Evolutionary conservation across 495 filamentous ascomycete genomes (phyloP).

Genomic region (Xylaria sp.): DNA sequence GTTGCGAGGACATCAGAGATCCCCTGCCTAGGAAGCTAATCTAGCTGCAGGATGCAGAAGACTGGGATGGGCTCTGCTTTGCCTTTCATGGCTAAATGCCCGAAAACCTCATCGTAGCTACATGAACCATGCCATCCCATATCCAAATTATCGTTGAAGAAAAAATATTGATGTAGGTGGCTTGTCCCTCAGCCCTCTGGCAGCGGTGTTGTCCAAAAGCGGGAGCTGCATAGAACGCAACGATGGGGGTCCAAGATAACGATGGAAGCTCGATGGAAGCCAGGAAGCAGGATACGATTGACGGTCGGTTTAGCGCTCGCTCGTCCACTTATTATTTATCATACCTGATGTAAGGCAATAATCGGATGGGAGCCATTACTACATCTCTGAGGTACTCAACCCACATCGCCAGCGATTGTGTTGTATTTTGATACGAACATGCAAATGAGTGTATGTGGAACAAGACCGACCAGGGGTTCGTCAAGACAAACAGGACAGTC

Average conservation of each 20-base stretch:
- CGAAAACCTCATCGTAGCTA: conserved; percentile 11
- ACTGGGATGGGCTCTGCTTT: conserved; percentile 20
- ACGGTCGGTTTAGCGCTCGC: background rate
- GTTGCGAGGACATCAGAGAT: background rate
- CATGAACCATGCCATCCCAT: conserved; percentile 18
- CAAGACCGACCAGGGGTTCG: background rate
- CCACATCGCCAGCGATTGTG: background rate
- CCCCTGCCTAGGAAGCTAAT: conserved; percentile 19
- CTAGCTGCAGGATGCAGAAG: conserved; percentile 24
- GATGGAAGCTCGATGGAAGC: conserved; percentile 43
- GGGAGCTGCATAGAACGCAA: conserved; percentile 44
- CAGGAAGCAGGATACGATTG: conserved; percentile 19
- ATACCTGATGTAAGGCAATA: background rate
- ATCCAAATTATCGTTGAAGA: background rate
- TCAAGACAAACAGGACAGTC: conserved; percentile 15
- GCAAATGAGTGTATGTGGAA: conserved; percentile 1
- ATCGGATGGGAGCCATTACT: conserved; percentile 2
- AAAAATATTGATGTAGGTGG: conserved; percentile 15
- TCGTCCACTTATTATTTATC: conserved; percentile 14
- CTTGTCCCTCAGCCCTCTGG: conserved; percentile 5
- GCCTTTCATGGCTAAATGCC: conserved; percentile 23
- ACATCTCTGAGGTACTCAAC: background rate
- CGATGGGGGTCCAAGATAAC: conserved; percentile 41
- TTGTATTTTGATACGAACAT: conserved; percentile 5
- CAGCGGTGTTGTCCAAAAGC: conserved; percentile 36